Evolutionary conservation across 2,329 filamentous ascomycete genomes (phyloP).

Genomic region (Beauveria rudraprayagi): DNA sequence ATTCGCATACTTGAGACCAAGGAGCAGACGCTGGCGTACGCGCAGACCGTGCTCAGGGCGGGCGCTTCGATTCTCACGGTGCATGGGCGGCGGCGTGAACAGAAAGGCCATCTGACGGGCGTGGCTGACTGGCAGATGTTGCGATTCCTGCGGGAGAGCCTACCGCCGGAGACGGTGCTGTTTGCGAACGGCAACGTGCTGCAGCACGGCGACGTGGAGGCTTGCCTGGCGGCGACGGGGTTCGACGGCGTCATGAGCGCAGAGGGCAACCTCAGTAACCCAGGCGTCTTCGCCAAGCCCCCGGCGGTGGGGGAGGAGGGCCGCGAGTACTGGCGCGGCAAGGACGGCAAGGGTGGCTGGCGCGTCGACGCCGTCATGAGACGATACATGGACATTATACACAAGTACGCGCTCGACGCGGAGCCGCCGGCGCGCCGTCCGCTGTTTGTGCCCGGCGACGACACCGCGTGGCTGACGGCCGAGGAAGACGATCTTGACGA

Average conservation of each 20-base stretch:
- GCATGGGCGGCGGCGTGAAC: conserved; percentile 79
- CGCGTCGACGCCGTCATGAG: conserved; percentile 81
- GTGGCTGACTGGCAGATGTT: conserved; percentile 88
- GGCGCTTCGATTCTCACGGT: conserved; percentile 92
- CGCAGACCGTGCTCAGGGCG: conserved; percentile 74
- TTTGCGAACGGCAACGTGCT: conserved; percentile 97
- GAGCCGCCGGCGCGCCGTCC: conserved; percentile 60
- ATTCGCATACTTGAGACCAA: conserved; percentile 82
- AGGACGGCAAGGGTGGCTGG: conserved; percentile 73
- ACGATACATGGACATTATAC: conserved; percentile 84
- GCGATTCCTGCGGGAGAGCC: conserved; percentile 68
- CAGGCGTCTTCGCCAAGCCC: conserved; percentile 68
- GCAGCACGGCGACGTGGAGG: conserved; percentile 66
- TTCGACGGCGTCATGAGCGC: conserved; percentile 94
- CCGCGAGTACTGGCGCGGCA: conserved; percentile 79
- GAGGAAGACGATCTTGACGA: conserved; percentile 22
- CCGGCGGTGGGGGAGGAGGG: conserved; percentile 58
- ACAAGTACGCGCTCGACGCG: conserved; percentile 63
- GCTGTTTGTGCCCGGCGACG: conserved; percentile 61
- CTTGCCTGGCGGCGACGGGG: conserved; percentile 73
- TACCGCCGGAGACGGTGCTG: conserved; percentile 82
- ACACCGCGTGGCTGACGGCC: conserved; percentile 37
- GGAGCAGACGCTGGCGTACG: conserved; percentile 83
- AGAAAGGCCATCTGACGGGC: conserved; percentile 93
- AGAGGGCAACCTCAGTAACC: conserved; percentile 90